phyloP scores from a whole-genome alignment of 208 protist genomes.

The Acanthamoeba culbertsoni region DNA sequence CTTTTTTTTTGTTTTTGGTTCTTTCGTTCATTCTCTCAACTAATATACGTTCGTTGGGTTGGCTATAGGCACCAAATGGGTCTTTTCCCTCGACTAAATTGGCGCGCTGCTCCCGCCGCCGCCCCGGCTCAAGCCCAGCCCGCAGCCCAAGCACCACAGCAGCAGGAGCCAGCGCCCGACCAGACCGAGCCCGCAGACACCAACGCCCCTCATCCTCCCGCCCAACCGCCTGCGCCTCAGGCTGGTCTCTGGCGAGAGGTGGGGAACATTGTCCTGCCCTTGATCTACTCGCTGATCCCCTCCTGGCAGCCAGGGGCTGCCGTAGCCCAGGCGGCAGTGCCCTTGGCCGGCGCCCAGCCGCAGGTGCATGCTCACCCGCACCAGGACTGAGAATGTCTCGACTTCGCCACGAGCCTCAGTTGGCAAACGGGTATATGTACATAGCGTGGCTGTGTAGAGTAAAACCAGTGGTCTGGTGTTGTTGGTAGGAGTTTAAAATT shows the following conservation, averaged over 20 bases:
- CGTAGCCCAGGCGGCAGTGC: background rate
- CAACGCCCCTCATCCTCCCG: background rate
- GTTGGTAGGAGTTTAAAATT: no score
- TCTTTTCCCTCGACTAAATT: background rate
- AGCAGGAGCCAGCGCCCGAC: background rate
- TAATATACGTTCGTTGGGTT: background rate
- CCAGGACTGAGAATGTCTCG: background rate
- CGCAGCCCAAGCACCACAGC: background rate
- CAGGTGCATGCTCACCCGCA: constrained; percentile 21
- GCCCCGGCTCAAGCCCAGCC: background rate
- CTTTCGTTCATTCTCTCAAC: background rate
- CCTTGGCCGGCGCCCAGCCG: background rate
- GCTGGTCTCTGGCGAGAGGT: background rate
- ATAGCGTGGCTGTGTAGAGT: no score
- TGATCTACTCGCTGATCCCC: constrained; percentile 35
- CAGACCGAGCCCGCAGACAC: background rate
- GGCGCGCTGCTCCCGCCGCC: background rate
- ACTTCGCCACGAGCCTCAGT: no score
- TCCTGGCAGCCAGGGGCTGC: background rate
- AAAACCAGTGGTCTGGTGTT: no score
- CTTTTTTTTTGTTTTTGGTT: background rate
- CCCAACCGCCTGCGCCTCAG: background rate
- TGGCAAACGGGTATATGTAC: no score
- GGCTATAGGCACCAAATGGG: background rate
- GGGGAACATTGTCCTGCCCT: constrained; percentile 39